A percentile compares a stretch with the other conserved stretches of the same genome.
These are phyloP conservation scores for Polychytrium aggregatum DNA, from an alignment of 192 early-diverging fungal species.

Conservation along the genomic window DNA sequence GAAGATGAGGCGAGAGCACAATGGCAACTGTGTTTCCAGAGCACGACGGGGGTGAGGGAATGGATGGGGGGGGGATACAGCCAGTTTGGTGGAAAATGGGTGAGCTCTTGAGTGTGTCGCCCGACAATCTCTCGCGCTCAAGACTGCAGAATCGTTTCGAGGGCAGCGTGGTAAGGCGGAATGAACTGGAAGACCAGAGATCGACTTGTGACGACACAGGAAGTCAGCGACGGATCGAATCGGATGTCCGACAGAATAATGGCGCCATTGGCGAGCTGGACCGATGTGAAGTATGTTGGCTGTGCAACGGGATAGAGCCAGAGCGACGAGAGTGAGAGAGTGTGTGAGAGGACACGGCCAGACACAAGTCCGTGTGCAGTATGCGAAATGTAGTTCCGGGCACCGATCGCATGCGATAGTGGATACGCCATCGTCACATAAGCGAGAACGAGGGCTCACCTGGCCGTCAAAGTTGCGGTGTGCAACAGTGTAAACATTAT, in stretches of 20 bases:
- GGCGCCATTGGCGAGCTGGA: constrained; percentile 41
- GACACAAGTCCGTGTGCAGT: not conserved
- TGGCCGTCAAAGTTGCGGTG: constrained; percentile 37
- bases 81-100: too few species aligned
- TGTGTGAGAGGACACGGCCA: not conserved
- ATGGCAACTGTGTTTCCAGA: too few species aligned
- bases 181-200: too few species aligned
- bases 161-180: too few species aligned
- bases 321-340: not conserved
- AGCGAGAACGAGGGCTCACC: constrained; percentile 16
- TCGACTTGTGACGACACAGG: constrained; percentile 17
- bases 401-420: too few species aligned
- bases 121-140: too few species aligned
- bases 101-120: too few species aligned
- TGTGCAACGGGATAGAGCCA: not conserved
- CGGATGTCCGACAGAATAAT: constrained; percentile 54
- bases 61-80: too few species aligned
- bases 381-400: not conserved
- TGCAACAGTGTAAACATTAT: constrained; percentile 59
- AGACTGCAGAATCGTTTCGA: too few species aligned
- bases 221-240: constrained; percentile 21
- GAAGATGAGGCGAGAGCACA: too few species aligned
- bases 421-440: too few species aligned
- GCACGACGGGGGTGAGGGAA: too few species aligned
- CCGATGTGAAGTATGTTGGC: constrained; percentile 31